A percentile compares a stretch with the other conserved stretches of the same genome.
Conservation (phyloP, 2,329 filamentous ascomycete species). For the Hirsutella thompsonii region DNA sequence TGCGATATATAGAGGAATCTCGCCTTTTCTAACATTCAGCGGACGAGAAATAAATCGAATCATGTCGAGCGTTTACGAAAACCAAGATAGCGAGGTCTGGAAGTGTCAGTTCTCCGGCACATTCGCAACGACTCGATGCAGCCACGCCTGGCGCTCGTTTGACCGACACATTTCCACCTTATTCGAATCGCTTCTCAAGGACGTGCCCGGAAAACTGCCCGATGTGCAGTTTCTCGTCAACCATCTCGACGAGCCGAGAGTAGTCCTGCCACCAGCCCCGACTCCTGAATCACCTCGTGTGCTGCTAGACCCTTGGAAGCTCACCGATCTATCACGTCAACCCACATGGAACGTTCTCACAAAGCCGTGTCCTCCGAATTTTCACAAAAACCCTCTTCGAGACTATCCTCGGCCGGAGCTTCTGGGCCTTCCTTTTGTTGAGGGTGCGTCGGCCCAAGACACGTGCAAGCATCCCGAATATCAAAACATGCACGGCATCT, state of each 20-base stretch:
- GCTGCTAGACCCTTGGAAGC: conserved; percentile 3
- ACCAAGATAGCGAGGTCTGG: conserved; percentile 22
- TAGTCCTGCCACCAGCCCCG: conserved; percentile 20
- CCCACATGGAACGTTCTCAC: conserved; percentile 20
- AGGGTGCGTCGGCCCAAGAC: conserved; percentile 16
- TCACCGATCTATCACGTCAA: conserved; percentile 14
- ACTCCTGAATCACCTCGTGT: background rate
- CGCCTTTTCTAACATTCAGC: conserved; percentile 26
- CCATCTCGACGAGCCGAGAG: conserved; percentile 31
- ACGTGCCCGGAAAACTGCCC: conserved; percentile 14
- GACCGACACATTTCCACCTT: conserved; percentile 19
- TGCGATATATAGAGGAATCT: conserved; percentile 23
- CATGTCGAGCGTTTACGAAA: conserved; percentile 14
- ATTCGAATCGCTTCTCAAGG: conserved; percentile 18
- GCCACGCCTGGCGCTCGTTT: conserved; percentile 16
- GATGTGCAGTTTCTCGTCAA: conserved; percentile 31
- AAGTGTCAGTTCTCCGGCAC: conserved; percentile 17
- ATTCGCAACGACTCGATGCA: conserved; percentile 16
- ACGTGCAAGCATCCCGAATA: conserved; percentile 33
- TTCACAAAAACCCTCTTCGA: background rate
- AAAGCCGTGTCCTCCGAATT: background rate
- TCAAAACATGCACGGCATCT: conserved; percentile 27
- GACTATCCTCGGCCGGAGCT: too few species aligned
- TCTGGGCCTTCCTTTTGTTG: conserved; percentile 22
- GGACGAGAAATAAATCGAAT: conserved; percentile 17